A percentile compares a stretch with the other conserved stretches of the same genome.
Evolutionary conservation across 805 yeast genomes (phyloP).

Genomic region (Wickerhamiella musiphila): DNA sequence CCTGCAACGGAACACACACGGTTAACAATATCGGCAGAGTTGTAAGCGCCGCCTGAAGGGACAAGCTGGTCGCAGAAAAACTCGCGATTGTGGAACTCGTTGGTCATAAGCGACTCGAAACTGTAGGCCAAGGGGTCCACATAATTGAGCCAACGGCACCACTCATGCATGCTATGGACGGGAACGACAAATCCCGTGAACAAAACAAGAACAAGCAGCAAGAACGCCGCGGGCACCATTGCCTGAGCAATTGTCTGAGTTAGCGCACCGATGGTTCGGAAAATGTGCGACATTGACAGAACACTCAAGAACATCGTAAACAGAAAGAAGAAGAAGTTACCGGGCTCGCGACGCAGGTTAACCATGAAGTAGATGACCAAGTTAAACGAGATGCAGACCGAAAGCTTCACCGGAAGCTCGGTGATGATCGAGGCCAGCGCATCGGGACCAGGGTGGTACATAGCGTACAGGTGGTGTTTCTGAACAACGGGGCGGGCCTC

Average conservation of each 20-base stretch:
- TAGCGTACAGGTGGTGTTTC: slow-evolving; percentile 55
- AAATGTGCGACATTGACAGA: slow-evolving; percentile 32
- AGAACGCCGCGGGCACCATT: slow-evolving; percentile 40
- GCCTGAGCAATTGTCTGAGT: slow-evolving; percentile 37
- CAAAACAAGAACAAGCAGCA: slow-evolving; percentile 32
- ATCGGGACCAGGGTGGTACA: slow-evolving; percentile 61
- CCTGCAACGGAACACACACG: slow-evolving; percentile 48
- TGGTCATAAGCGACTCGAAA: slow-evolving; percentile 46
- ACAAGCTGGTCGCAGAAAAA: slow-evolving; percentile 38
- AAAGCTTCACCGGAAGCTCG: slow-evolving; percentile 43
- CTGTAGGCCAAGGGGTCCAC: slow-evolving; percentile 40
- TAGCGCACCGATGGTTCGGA: slow-evolving; percentile 36
- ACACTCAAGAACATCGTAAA: slow-evolving; percentile 30
- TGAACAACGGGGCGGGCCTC: slow-evolving; percentile 41
- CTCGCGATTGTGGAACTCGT: slow-evolving; percentile 42
- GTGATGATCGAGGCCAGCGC: slow-evolving; percentile 45
- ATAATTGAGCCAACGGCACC: slow-evolving; percentile 55
- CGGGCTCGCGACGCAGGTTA: slow-evolving; percentile 30
- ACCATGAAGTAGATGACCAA: slow-evolving; percentile 42
- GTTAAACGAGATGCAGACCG: slow-evolving; percentile 29
- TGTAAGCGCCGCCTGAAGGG: slow-evolving; percentile 44
- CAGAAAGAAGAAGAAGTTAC: slow-evolving; percentile 35
- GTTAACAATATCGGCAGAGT: slow-evolving; percentile 21
- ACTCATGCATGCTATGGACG: slow-evolving; percentile 41
- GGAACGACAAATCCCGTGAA: slow-evolving; percentile 55